Evolutionary conservation across 2,329 filamentous ascomycete genomes (phyloP).

Genomic region (Cladosporium halotolerans): DNA sequence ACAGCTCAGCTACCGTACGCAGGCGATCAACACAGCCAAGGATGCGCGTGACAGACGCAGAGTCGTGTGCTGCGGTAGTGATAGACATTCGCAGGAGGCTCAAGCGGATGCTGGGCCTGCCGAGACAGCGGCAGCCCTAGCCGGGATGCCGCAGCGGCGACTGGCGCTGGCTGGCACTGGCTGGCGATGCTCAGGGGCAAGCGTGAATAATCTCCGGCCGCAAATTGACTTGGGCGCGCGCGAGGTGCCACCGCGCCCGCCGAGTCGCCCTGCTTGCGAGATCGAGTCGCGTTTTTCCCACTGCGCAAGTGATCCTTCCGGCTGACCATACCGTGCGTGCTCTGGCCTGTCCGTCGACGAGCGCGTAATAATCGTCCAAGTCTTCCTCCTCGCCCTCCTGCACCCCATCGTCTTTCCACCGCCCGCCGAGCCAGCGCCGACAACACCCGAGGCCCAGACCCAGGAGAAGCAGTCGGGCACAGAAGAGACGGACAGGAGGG

Average conservation of each 20-base stretch:
- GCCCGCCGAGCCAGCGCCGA: constrained; percentile 4
- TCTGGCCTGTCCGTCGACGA: neutral
- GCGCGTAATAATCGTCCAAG: neutral
- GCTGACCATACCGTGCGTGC: neutral
- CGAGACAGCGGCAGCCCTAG: no score
- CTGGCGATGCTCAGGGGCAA: neutral
- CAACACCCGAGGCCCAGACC: neutral
- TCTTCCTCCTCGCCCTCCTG: neutral
- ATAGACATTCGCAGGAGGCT: no score
- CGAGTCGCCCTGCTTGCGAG: neutral
- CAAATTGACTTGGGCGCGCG: neutral
- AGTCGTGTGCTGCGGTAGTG: no score
- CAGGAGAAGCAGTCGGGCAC: neutral
- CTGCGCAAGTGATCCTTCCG: neutral
- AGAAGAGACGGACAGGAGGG: neutral
- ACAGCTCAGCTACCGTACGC: no score
- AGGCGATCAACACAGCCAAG: no score
- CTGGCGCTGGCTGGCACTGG: neutral
- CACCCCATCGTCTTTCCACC: neutral
- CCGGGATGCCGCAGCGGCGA: neutral
- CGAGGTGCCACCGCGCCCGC: neutral
- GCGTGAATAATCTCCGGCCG: neutral
- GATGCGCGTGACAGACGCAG: no score
- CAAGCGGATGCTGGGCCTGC: no score
- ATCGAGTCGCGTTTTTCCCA: neutral